These are phyloP conservation scores for Stephanodiscus minutulus DNA, from an alignment of 108 stramenopile species.

Conservation along the genomic window DNA sequence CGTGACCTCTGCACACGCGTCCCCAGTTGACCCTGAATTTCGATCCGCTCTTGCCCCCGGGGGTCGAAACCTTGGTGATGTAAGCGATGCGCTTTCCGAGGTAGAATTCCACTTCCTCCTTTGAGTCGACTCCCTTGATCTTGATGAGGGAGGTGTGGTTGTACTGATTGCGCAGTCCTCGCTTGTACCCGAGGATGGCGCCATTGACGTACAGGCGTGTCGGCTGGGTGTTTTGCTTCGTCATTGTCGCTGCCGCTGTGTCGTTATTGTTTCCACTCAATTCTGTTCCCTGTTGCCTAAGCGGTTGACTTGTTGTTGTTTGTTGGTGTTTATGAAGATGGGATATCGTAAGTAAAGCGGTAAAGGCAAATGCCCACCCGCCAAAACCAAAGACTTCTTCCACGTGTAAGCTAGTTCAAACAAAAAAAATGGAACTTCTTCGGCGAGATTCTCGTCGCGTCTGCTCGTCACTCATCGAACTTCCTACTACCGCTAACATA, in stretches of 20 bases:
- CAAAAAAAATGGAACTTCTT: too few relatives aligned
- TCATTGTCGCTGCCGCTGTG: conserved; percentile 24
- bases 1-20: conserved; percentile 94
- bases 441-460: background rate
- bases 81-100: conserved; percentile 98
- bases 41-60: conserved; percentile 76
- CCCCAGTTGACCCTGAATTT: conserved; percentile 99
- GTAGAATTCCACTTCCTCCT: conserved; percentile 95
- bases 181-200: conserved; percentile 97
- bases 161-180: conserved; percentile 96
- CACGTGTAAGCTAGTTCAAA: background rate
- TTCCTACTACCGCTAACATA: too few relatives aligned
- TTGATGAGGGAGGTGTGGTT: conserved; percentile 97
- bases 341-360: background rate
- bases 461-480: too few relatives aligned
- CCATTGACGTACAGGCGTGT: conserved; percentile 96
- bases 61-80: conserved; percentile 91
- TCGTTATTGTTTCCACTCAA: background rate
- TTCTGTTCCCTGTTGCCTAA: too few relatives aligned
- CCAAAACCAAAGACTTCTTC: background rate
- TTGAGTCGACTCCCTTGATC: conserved; percentile 94
- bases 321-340: background rate
- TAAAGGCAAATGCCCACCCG: background rate
- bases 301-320: background rate
- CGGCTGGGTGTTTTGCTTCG: conserved; percentile 63